A percentile compares a stretch with the other conserved stretches of the same genome.
These are phyloP conservation scores for Arachnomyces sp. DNA, from an alignment of 2,329 filamentous ascomycete species.

Conservation along the genomic window DNA sequence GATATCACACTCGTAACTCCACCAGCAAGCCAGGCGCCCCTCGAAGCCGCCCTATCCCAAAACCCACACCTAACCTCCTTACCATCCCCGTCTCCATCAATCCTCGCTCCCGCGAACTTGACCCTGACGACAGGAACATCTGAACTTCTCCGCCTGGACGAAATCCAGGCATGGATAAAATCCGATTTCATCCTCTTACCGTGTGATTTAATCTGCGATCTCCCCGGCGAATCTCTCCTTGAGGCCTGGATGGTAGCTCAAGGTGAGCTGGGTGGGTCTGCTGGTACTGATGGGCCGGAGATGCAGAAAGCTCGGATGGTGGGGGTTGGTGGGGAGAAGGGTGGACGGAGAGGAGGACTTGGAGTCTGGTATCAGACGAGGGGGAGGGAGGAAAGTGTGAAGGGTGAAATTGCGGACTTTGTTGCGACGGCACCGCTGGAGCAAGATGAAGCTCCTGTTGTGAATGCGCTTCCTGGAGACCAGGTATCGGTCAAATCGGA, in stretches of 20 bases:
- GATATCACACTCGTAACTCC: slow-evolving; percentile 43
- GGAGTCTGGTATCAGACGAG: slow-evolving; percentile 90
- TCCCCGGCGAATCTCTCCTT: slow-evolving; percentile 71
- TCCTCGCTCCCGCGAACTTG: slow-evolving; percentile 67
- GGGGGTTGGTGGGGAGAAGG: slow-evolving; percentile 46
- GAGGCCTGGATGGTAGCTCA: slow-evolving; percentile 90
- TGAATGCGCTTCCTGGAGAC: slow-evolving; percentile 38
- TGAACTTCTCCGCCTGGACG: slow-evolving; percentile 73
- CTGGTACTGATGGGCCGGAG: slow-evolving; percentile 35
- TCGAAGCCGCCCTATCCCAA: slow-evolving; percentile 40
- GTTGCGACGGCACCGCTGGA: slow-evolving; percentile 66
- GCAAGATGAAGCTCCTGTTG: slow-evolving; percentile 39
- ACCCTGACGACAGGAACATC: slow-evolving; percentile 82
- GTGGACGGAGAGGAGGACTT: slow-evolving; percentile 65
- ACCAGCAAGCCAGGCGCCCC: slow-evolving; percentile 32
- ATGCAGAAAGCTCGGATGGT: slow-evolving; percentile 26
- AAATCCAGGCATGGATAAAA: slow-evolving; percentile 69
- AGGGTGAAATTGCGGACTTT: slow-evolving; percentile 90
- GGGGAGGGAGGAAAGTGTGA: slow-evolving; percentile 60
- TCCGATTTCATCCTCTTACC: slow-evolving; percentile 85
- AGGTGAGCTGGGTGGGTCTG: slow-evolving; percentile 56
- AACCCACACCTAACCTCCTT: slow-evolving; percentile 44
- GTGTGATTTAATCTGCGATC: slow-evolving; percentile 86
- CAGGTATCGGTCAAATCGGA: slow-evolving; percentile 57
- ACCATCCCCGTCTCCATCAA: slow-evolving; percentile 47